Evolutionary conservation across 805 yeast genomes (phyloP).

Genomic region (Wickerhamiella allomyrinae): DNA sequence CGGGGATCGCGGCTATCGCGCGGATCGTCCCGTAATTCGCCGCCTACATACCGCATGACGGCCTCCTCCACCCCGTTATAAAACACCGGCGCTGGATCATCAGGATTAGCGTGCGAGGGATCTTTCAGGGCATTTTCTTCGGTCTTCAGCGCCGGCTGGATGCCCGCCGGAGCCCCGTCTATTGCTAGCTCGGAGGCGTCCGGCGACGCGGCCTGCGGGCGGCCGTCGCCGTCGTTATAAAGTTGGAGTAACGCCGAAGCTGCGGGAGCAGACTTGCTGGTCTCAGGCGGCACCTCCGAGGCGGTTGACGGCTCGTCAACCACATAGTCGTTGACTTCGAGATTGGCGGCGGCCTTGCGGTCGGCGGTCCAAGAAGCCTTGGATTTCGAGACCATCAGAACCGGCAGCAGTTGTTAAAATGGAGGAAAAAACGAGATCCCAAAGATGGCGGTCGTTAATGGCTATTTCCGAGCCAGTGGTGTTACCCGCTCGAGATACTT

Average conservation of each 20-base stretch:
- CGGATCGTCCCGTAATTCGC: slow-evolving; percentile 31
- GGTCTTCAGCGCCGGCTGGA: neutral
- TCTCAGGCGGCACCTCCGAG: neutral
- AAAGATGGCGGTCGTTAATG: neutral
- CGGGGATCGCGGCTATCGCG: slow-evolving; percentile 12
- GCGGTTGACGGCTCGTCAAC: neutral
- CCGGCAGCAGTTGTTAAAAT: too few relatives aligned
- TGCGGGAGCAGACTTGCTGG: slow-evolving; percentile 1
- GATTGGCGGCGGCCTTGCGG: too few relatives aligned
- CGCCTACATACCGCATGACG: slow-evolving; percentile 58
- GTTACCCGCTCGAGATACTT: slow-evolving; percentile 1
- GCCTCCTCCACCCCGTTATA: slow-evolving; percentile 52
- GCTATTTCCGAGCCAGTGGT: neutral
- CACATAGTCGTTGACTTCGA: neutral
- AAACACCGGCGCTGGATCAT: slow-evolving; percentile 1
- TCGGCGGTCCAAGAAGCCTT: too few relatives aligned
- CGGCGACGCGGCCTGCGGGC: neutral
- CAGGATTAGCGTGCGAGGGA: slow-evolving; percentile 3
- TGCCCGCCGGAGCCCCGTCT: neutral
- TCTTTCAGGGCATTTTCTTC: too few relatives aligned
- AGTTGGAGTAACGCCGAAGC: neutral
- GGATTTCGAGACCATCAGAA: too few relatives aligned
- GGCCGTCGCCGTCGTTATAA: neutral
- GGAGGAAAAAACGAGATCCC: neutral
- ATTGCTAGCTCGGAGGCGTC: neutral